These are phyloP conservation scores for Trichoderma asperelloides DNA, from an alignment of 495 filamentous ascomycete genomes.

Conservation along the genomic window DNA sequence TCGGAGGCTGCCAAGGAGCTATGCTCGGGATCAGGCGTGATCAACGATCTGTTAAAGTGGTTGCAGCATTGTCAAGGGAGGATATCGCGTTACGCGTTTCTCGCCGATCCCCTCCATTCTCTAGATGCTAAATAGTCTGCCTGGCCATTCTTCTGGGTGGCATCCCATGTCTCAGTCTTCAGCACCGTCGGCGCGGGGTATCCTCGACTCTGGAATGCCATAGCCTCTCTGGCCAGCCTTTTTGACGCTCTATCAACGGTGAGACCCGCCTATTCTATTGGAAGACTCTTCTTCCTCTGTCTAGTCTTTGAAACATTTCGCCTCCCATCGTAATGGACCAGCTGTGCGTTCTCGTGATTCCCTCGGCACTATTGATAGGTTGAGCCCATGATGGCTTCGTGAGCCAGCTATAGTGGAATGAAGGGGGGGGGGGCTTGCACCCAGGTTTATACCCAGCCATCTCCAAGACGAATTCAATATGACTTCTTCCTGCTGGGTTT, in stretches of 20 bases:
- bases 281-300: background rate
- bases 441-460: background rate
- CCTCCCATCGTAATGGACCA: conserved; percentile 7
- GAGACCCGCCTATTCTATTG: background rate
- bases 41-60: background rate
- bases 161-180: conserved; percentile 8
- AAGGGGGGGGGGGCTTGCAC: background rate
- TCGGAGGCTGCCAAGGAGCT: background rate
- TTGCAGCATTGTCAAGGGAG: background rate
- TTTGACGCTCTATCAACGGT: background rate
- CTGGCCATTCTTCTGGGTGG: background rate
- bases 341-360: background rate
- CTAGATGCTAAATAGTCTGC: background rate
- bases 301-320: background rate
- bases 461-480: background rate
- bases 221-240: background rate
- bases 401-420: background rate
- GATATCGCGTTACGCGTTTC: background rate
- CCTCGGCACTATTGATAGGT: background rate
- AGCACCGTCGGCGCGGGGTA: background rate
- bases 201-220: conserved; percentile 6
- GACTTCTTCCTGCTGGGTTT: background rate
- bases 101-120: background rate
- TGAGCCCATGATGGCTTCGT: background rate
- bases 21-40: too few species aligned